These are phyloP conservation scores for Juncus inflexus DNA, from an alignment of 176 grass and related monocot species.

Conservation along the genomic window DNA sequence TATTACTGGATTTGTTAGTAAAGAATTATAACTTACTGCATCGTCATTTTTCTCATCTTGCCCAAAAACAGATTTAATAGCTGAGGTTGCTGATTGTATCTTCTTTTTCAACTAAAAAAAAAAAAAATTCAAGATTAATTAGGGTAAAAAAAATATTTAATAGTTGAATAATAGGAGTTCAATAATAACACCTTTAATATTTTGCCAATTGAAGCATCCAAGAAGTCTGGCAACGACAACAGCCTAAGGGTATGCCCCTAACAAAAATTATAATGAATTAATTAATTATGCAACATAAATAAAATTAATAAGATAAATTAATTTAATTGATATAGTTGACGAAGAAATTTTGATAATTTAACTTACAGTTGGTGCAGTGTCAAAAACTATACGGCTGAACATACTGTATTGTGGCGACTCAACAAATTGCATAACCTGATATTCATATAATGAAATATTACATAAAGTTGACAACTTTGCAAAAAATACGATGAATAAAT, in stretches of 20 bases:
- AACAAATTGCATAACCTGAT: slow-evolving; percentile 94
- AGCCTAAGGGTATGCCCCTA: slow-evolving; percentile 94
- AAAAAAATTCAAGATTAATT: slow-evolving; percentile 1
- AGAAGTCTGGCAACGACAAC: slow-evolving; percentile 93
- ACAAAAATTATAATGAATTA: slow-evolving; percentile 9
- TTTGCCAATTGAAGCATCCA: slow-evolving; percentile 97
- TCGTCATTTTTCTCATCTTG: slow-evolving; percentile 67
- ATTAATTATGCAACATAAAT: neutral
- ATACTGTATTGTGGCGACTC: slow-evolving; percentile 79
- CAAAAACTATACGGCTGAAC: slow-evolving; percentile 96
- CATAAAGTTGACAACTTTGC: slow-evolving; percentile 12
- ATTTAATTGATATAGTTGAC: neutral
- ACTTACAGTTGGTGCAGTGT: slow-evolving; percentile 89
- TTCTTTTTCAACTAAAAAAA: slow-evolving; percentile 70
- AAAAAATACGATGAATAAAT: neutral
- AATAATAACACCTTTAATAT: slow-evolving; percentile 65
- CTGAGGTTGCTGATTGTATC: slow-evolving; percentile 89
- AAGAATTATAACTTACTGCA: slow-evolving; percentile 51
- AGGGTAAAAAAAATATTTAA: neutral
- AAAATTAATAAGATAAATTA: slow-evolving; percentile 24
- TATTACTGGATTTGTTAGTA: neutral
- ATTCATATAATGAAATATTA: slow-evolving; percentile 17
- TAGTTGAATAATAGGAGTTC: neutral
- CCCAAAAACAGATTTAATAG: slow-evolving; percentile 96
- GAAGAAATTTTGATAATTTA: neutral